Evolutionary conservation across 2,329 filamentous ascomycete species (phyloP).

Genomic region (Calonectria hawksworthii): DNA sequence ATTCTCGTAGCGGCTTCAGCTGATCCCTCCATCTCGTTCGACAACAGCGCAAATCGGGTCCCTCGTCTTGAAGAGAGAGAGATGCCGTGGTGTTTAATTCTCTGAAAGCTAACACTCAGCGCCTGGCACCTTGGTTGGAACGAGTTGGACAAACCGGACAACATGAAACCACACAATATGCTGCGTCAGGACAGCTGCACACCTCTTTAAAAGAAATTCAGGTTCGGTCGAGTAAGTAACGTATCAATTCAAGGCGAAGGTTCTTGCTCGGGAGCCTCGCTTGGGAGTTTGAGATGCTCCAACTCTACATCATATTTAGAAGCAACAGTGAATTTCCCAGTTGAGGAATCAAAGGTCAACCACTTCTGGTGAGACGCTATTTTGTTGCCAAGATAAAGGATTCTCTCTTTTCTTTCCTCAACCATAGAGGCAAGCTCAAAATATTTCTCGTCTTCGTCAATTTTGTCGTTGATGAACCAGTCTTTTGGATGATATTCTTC

Average conservation of each 20-base stretch:
- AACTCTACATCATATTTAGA: conserved; percentile 55
- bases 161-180: too few species aligned
- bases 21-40: too few species aligned
- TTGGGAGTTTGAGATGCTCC: conserved; percentile 26
- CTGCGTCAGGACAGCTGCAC: neutral
- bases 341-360: conserved; percentile 58
- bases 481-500: conserved; percentile 69
- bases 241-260: neutral
- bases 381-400: conserved; percentile 69
- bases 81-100: too few species aligned
- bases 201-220: neutral
- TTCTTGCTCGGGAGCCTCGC: neutral
- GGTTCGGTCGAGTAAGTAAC: too few species aligned
- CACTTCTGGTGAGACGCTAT: conserved; percentile 60
- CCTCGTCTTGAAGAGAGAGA: too few species aligned
- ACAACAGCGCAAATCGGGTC: too few species aligned
- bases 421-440: conserved; percentile 73
- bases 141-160: too few species aligned
- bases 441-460: conserved; percentile 77
- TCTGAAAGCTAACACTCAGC: too few species aligned
- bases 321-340: conserved; percentile 56
- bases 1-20: too few species aligned
- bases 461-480: conserved; percentile 71
- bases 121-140: too few species aligned
- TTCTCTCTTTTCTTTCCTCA: conserved; percentile 69